Evolutionary conservation across 202 grass and related monocot species (phyloP).

Genomic region (Panicum virgatum): DNA sequence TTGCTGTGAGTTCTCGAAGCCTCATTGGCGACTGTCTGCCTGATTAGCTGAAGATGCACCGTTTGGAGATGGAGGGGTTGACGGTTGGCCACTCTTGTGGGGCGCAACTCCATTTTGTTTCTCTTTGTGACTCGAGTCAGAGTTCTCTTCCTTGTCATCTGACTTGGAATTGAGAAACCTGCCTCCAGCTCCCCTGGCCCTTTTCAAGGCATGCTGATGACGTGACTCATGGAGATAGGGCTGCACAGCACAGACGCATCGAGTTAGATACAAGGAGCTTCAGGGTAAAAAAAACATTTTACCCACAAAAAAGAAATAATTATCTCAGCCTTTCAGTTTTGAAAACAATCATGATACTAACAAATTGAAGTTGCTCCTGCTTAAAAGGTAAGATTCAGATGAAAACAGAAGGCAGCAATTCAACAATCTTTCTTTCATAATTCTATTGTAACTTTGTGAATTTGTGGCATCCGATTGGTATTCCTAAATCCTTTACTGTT

Average conservation of each 20-base stretch:
- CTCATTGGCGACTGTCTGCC: slow-evolving; percentile 11
- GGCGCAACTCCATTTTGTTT: slow-evolving; percentile 39
- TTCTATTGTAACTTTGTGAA: background rate
- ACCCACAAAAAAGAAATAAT: background rate
- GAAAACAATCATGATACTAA: background rate
- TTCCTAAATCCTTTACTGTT: slow-evolving; percentile 35
- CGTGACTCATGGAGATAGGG: slow-evolving; percentile 96
- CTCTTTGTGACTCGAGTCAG: slow-evolving; percentile 49
- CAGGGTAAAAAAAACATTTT: background rate
- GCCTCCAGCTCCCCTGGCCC: slow-evolving; percentile 85
- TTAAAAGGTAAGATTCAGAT: slow-evolving; percentile 6
- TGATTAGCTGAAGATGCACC: slow-evolving; percentile 28
- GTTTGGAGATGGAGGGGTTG: slow-evolving; percentile 27
- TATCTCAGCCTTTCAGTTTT: background rate
- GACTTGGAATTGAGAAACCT: slow-evolving; percentile 86
- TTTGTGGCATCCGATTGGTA: slow-evolving; percentile 1
- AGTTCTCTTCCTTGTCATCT: slow-evolving; percentile 65
- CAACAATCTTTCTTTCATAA: background rate
- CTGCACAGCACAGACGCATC: slow-evolving; percentile 37
- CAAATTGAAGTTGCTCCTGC: background rate
- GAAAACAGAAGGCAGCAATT: slow-evolving; percentile 21
- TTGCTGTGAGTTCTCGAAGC: background rate
- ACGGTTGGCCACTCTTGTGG: slow-evolving; percentile 9
- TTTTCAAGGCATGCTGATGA: slow-evolving; percentile 92
- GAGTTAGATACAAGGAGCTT: background rate